Conservation (phyloP, 2,329 filamentous ascomycete species). For the Cryphonectria carpinicola region DNA sequence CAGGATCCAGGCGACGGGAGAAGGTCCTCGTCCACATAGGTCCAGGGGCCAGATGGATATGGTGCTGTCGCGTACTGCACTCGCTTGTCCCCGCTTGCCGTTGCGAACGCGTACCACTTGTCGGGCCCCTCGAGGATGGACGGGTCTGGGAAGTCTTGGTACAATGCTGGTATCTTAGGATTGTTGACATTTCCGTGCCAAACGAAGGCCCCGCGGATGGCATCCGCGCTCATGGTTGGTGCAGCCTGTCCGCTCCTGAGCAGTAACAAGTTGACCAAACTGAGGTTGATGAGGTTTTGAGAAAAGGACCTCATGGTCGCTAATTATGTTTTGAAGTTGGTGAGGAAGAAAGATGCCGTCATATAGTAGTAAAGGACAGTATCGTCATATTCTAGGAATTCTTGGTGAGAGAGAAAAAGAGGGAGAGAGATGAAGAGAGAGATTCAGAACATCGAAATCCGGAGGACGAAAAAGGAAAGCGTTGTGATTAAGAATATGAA, state of each 20-base stretch:
- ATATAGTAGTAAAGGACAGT: not conserved
- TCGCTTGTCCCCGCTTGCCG: conserved; percentile 52
- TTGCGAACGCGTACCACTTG: conserved; percentile 64
- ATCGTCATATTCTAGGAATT: not conserved
- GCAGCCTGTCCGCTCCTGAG: conserved; percentile 17
- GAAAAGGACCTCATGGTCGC: conserved; percentile 16
- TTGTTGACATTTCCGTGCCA: conserved; percentile 6
- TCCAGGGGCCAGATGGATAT: conserved; percentile 52
- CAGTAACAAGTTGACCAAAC: conserved; percentile 17
- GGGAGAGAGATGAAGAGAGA: not conserved
- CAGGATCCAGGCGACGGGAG: conserved; percentile 57
- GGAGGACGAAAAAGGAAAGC: not conserved
- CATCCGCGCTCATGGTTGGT: not conserved
- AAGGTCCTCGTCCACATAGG: conserved; percentile 55
- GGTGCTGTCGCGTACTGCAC: conserved; percentile 58
- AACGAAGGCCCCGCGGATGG: conserved; percentile 10
- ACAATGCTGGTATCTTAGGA: conserved; percentile 21
- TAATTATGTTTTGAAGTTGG: not conserved
- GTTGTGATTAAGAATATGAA: not conserved
- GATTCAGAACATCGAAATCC: not conserved
- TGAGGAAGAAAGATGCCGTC: not conserved
- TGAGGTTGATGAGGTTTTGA: conserved; percentile 1
- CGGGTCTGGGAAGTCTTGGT: conserved; percentile 58
- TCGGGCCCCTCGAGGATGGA: conserved; percentile 51
- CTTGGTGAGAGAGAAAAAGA: not conserved